phyloP scores from a whole-genome alignment of 2,329 filamentous ascomycete species.

The Sarocladium brachiariae region DNA sequence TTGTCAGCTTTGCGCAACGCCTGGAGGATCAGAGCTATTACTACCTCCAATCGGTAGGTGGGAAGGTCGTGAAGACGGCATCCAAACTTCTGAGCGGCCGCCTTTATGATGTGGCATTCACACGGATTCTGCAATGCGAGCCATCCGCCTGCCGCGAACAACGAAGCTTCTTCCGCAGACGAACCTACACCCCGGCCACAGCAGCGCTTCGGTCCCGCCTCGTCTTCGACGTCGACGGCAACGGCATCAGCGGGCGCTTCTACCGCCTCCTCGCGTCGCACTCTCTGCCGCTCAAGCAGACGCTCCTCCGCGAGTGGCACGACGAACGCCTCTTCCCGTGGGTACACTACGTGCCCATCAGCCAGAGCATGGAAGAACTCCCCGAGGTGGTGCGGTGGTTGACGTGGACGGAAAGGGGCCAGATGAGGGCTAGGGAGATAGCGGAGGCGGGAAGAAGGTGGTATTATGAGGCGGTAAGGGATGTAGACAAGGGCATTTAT shows the following conservation, averaged over 20 bases:
- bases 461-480: constrained; percentile 45
- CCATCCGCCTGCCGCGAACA: constrained; percentile 28
- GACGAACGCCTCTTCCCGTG: constrained; percentile 49
- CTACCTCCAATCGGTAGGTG: constrained; percentile 18
- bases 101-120: constrained; percentile 38
- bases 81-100: constrained; percentile 29
- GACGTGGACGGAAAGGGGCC: constrained; percentile 37
- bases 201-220: constrained; percentile 31
- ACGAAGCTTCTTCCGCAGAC: constrained; percentile 22
- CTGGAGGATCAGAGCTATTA: constrained; percentile 24
- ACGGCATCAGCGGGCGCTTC: constrained; percentile 47
- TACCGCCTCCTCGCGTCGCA: constrained; percentile 42
- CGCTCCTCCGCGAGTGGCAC: constrained; percentile 50
- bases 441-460: constrained; percentile 48
- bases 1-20: constrained; percentile 31
- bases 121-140: constrained; percentile 38
- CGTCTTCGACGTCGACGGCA: constrained; percentile 49
- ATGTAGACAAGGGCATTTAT: constrained; percentile 37
- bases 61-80: constrained; percentile 13
- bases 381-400: constrained; percentile 44
- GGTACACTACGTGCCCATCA: constrained; percentile 51
- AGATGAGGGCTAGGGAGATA: constrained; percentile 39
- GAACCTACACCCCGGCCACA: constrained; percentile 26
- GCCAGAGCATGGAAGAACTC: constrained; percentile 40
- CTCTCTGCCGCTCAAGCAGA: constrained; percentile 43